These are phyloP conservation scores for Fomitopsis schrenkii DNA, from an alignment of 1,284 basidiomycete genomes.

Conservation along the genomic window DNA sequence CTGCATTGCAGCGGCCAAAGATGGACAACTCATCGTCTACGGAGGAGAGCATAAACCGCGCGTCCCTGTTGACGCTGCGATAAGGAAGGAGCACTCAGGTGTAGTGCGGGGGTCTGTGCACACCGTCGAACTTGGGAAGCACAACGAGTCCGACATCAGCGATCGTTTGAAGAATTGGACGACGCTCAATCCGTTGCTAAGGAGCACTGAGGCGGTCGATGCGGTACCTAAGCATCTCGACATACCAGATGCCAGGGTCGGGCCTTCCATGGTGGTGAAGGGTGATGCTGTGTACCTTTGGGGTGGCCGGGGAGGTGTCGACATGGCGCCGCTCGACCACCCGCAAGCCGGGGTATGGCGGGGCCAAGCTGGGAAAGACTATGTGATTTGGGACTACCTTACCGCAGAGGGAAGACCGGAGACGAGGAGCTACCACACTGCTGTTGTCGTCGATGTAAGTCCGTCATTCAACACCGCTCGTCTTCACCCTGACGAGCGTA, in stretches of 20 bases:
- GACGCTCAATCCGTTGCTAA: constrained; percentile 10
- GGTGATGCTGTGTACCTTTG: constrained; percentile 34
- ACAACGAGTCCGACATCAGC: not conserved
- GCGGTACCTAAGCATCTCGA: not conserved
- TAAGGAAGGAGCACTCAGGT: not conserved
- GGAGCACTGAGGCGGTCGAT: not conserved
- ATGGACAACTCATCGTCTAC: constrained; percentile 29
- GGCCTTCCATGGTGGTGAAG: constrained; percentile 28
- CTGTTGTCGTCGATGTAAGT: constrained; percentile 19
- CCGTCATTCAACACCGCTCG: not conserved
- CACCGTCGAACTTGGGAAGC: constrained; percentile 17
- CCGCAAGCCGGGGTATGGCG: constrained; percentile 30
- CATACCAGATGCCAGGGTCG: constrained; percentile 31
- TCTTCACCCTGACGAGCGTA: not conserved
- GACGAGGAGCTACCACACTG: constrained; percentile 27
- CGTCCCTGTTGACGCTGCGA: constrained; percentile 29
- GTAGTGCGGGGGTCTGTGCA: constrained; percentile 23
- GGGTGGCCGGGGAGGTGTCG: constrained; percentile 39
- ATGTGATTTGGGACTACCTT: not conserved
- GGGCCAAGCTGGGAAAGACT: not conserved
- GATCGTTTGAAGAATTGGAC: constrained; percentile 10
- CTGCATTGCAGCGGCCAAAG: constrained; percentile 22
- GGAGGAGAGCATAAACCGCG: constrained; percentile 39
- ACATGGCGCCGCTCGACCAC: constrained; percentile 31
- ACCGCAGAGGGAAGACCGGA: constrained; percentile 17